Base-by-base conservation (phyloP, 495 filamentous ascomycete genomes). In the Talaromyces liani region DNA sequence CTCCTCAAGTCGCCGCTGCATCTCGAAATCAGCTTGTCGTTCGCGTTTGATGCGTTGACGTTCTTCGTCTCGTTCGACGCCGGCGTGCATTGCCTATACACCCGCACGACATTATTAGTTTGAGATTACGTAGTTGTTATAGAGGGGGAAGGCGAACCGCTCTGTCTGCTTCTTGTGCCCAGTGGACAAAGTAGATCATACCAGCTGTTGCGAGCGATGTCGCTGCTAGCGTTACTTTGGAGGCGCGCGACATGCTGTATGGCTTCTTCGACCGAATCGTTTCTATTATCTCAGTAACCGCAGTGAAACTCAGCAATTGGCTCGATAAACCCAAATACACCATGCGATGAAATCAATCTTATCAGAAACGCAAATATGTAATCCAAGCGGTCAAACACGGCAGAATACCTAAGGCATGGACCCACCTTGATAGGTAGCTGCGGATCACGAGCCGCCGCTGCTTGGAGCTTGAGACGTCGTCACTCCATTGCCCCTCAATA, bases 51-150 rank as follows among this genome's bases (percentile, higher is more conserved):
- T 70, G 34, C 88, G 85, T 70, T 96, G 92, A 72, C 96, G 93
- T 69, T 98, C 93, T 79, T 96, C 90, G 68, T 98, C 95, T 51
- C 93, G 90, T 67, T 97, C 79, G 7, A 99, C 94, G 16, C 95
- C 95, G 63, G 85, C 84, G 71, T 99, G 94, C 94, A 99, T 99
- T 49, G 91, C 90, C 93, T 96, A 71, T 16, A 6, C 29, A 58
- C 47, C 62, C 58, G n/a, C 20, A 51, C 60, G 22, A 24, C 22
- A 24, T 24, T 24, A 24, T 24, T 24, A 24, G 22, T 24, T n/a
- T n/a, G n/a, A n/a, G n/a, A n/a, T n/a, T n/a, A n/a, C n/a, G n/a
- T n/a, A n/a, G n/a, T n/a, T n/a, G n/a, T n/a, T n/a, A n/a, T 14
- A 59, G 29, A 7, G 18, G 29, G 6, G 6, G 7, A 55, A 62